Percentiles rank a stretch among this genome's conserved stretches.
Conservation (phyloP, 2,329 filamentous ascomycete genomes). For the Leptosphaerulina australis region DNA sequence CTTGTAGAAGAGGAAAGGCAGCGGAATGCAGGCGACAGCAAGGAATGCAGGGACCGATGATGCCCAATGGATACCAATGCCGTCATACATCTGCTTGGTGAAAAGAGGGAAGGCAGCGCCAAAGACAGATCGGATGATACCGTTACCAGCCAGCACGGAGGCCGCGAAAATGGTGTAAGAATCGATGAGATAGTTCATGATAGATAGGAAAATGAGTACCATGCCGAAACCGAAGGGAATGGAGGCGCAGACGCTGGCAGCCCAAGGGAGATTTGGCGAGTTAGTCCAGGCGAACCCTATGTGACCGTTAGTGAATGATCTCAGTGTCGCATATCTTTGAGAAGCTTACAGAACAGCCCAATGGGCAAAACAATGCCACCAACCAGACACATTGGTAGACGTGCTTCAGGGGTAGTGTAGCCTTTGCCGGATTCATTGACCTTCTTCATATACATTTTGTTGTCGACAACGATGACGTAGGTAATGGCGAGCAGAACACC, state of each 20-base stretch:
- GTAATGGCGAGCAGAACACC: conserved; percentile 67
- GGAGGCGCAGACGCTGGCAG: conserved; percentile 58
- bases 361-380: conserved; percentile 66
- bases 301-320: background rate
- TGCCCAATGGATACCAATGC: conserved; percentile 72
- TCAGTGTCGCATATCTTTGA: background rate
- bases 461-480: conserved; percentile 54
- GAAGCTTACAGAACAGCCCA: conserved; percentile 47
- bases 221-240: conserved; percentile 65
- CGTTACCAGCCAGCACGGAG: conserved; percentile 76
- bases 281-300: conserved; percentile 51
- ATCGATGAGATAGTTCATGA: conserved; percentile 53
- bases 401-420: conserved; percentile 68
- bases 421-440: conserved; percentile 57
- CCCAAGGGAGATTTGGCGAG: conserved; percentile 61
- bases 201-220: conserved; percentile 68
- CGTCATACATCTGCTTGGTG: conserved; percentile 65
- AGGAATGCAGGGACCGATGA: conserved; percentile 75
- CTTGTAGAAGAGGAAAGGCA: conserved; percentile 77
- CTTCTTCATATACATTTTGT: conserved; percentile 46
- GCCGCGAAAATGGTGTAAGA: conserved; percentile 75
- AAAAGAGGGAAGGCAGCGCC: conserved; percentile 84
- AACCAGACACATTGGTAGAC: conserved; percentile 66
- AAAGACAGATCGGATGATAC: conserved; percentile 77
- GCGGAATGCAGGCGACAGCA: conserved; percentile 71